Evolutionary conservation across 108 stramenopile species (phyloP).

Genomic region (Mediolabrus comicus): DNA sequence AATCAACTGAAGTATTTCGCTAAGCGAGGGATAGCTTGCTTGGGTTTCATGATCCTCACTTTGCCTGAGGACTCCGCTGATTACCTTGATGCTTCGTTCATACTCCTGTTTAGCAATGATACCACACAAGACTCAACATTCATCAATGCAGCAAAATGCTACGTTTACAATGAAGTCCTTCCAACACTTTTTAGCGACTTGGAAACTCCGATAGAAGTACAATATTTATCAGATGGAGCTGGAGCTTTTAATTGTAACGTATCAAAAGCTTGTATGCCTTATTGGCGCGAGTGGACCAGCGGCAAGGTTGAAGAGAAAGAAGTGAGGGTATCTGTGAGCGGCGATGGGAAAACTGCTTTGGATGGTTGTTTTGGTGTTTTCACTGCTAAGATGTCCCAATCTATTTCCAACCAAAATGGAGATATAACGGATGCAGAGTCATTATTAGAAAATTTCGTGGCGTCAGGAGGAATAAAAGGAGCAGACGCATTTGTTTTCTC

Average conservation of each 20-base stretch:
- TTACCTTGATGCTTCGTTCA: too few species aligned
- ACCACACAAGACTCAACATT: neutral
- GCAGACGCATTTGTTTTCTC: too few species aligned
- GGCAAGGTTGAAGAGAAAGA: neutral
- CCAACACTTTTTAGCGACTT: neutral
- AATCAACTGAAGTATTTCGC: neutral
- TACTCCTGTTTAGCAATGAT: neutral
- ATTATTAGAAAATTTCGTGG: too few species aligned
- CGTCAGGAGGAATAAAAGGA: too few species aligned
- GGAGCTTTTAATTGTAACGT: neutral
- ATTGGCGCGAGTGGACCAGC: neutral
- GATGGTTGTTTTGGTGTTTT: neutral
- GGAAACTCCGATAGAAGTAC: neutral
- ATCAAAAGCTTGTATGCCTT: neutral
- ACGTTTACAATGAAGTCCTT: neutral
- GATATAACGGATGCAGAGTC: too few species aligned
- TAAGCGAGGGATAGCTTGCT: neutral
- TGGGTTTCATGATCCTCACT: neutral
- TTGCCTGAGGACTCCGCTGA: neutral
- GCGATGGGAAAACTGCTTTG: neutral
- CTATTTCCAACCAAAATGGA: too few species aligned
- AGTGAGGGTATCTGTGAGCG: neutral
- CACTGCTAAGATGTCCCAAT: neutral
- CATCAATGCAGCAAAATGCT: neutral
- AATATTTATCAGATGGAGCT: neutral